phyloP scores from a whole-genome alignment of 306 rosid species.

The Vigna hirtella region DNA sequence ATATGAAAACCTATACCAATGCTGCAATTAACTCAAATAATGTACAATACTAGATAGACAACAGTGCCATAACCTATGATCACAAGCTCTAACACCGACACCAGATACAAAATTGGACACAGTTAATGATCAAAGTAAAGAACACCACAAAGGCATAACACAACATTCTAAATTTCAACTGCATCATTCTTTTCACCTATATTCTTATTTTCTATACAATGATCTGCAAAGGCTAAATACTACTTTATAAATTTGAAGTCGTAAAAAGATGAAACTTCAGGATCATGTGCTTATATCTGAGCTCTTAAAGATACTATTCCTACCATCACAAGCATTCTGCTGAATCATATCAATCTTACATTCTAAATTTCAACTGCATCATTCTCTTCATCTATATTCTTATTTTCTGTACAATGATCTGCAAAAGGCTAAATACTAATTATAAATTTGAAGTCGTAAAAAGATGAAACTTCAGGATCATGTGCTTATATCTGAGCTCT shows the following conservation, averaged over 20 bases:
- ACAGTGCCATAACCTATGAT: not conserved
- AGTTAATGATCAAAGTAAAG: not conserved
- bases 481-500: not conserved
- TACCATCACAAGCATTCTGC: not conserved
- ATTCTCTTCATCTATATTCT: not conserved
- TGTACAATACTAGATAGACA: not conserved
- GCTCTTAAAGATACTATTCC: not conserved
- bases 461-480: not conserved
- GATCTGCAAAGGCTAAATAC: not conserved
- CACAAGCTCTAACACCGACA: not conserved
- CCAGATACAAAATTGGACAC: not conserved
- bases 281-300: not conserved
- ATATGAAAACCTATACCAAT: not conserved
- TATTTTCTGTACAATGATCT: not conserved
- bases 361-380: not conserved
- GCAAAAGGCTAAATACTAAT: not conserved
- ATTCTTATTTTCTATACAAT: not conserved
- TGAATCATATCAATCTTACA: not conserved
- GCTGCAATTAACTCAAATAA: not conserved
- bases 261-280: not conserved
- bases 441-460: not conserved
- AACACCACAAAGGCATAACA: not conserved
- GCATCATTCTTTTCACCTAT: not conserved
- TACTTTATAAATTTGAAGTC: not conserved
- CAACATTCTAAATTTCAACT: not conserved